Conservation (phyloP, 768 basidiomycete genomes). For the Cystobasidium tubakii region DNA sequence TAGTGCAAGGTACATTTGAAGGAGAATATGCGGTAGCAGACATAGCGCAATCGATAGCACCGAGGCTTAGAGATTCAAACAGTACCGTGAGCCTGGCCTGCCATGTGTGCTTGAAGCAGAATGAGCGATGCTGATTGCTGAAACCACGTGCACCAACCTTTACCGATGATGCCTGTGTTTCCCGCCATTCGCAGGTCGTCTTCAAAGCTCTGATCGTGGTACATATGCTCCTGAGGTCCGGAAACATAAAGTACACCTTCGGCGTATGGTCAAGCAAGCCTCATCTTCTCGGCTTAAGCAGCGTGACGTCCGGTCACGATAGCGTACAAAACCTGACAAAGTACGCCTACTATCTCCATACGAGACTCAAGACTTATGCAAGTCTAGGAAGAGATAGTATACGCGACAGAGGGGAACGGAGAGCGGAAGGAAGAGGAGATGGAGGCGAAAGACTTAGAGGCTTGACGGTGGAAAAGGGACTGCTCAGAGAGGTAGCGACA, state of each 20-base stretch:
- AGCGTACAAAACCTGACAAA: conserved; percentile 77
- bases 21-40: conserved; percentile 89
- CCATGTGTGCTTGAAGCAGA: too few species aligned
- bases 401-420: conserved; percentile 78
- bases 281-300: conserved; percentile 72
- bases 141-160: neutral
- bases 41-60: conserved; percentile 79
- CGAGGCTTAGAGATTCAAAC: conserved; percentile 84
- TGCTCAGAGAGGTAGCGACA: conserved; percentile 81
- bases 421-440: conserved; percentile 63
- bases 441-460: conserved; percentile 72
- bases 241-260: conserved; percentile 88
- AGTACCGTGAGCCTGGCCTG: conserved; percentile 64
- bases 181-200: conserved; percentile 62
- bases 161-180: neutral
- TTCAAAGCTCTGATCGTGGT: conserved; percentile 95
- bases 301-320: conserved; percentile 72
- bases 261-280: conserved; percentile 66
- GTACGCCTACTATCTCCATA: conserved; percentile 83
- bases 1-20: conserved; percentile 93
- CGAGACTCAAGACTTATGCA: conserved; percentile 76
- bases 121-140: neutral
- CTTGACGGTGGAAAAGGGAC: conserved; percentile 92
- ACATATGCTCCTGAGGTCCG: conserved; percentile 93
- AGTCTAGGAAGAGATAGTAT: conserved; percentile 92